Conservation (phyloP, 23 red algal species). For the Gracilaria caudata region DNA sequence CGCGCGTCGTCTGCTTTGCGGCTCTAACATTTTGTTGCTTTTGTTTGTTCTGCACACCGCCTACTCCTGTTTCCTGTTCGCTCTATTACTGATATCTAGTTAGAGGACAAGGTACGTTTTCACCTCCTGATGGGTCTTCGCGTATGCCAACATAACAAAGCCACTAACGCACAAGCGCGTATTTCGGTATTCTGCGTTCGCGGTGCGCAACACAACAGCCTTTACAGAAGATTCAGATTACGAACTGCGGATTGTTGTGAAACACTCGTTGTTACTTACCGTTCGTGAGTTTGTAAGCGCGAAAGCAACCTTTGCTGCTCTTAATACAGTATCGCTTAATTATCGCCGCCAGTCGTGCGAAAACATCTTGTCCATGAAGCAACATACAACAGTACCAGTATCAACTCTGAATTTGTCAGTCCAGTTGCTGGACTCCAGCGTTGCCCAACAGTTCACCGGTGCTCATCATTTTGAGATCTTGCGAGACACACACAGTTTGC, state of each 20-base stretch:
- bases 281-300: no score
- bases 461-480: no score
- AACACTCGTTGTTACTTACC: no score
- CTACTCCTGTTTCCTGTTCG: neutral
- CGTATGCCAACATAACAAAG: neutral
- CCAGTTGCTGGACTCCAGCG: no score
- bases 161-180: neutral
- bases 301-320: neutral
- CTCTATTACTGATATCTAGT: neutral
- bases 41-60: neutral
- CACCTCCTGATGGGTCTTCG: neutral
- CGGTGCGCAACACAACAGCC: constrained; percentile 27
- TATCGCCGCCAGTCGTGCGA: neutral
- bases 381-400: no score
- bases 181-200: neutral
- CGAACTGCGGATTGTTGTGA: constrained; percentile 51
- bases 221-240: constrained; percentile 66
- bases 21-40: neutral
- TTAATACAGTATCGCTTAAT: neutral
- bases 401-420: no score
- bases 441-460: no score
- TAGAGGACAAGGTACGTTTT: constrained; percentile 58
- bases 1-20: neutral
- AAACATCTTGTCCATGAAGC: no score
- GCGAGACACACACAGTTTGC: no score